These are phyloP conservation scores for Breviolum minutum DNA, from an alignment of 73 alveolate genomes.

Conservation along the genomic window DNA sequence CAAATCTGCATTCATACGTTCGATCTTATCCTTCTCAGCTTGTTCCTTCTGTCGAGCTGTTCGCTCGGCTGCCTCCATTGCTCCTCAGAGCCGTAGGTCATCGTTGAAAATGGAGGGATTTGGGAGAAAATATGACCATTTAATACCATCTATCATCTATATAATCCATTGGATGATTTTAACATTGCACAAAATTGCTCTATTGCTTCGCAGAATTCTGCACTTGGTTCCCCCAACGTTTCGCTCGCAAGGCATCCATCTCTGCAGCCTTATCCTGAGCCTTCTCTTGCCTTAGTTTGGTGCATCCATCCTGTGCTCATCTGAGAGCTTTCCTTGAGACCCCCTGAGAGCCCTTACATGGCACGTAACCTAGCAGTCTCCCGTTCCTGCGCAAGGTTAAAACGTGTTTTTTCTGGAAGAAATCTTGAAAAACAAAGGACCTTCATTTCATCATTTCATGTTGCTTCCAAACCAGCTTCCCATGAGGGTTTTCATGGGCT, in stretches of 20 bases:
- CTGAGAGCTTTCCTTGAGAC: too few relatives aligned
- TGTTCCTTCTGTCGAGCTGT: slow-evolving; percentile 87
- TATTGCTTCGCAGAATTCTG: slow-evolving; percentile 11
- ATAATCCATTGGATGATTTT: neutral
- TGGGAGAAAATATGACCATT: too few relatives aligned
- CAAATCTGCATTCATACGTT: slow-evolving; percentile 74
- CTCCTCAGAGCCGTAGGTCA: neutral
- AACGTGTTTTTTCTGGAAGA: too few relatives aligned
- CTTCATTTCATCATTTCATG: neutral
- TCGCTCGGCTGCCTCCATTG: slow-evolving; percentile 92
- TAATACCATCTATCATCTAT: neutral
- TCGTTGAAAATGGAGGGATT: neutral
- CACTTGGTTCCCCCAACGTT: slow-evolving; percentile 95
- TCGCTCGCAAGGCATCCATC: slow-evolving; percentile 97
- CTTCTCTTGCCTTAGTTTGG: slow-evolving; percentile 66
- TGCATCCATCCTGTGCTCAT: too few relatives aligned
- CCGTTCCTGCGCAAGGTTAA: neutral
- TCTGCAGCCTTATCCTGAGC: slow-evolving; percentile 97
- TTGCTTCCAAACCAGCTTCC: too few relatives aligned
- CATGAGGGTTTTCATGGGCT: neutral
- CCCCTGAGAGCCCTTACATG: neutral
- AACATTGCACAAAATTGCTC: neutral
- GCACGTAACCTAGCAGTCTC: slow-evolving; percentile 87
- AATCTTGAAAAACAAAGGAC: neutral
- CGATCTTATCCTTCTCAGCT: slow-evolving; percentile 82